Base-by-base conservation (phyloP, 116 monocot genomes). In the Posidonia oceanica region DNA sequence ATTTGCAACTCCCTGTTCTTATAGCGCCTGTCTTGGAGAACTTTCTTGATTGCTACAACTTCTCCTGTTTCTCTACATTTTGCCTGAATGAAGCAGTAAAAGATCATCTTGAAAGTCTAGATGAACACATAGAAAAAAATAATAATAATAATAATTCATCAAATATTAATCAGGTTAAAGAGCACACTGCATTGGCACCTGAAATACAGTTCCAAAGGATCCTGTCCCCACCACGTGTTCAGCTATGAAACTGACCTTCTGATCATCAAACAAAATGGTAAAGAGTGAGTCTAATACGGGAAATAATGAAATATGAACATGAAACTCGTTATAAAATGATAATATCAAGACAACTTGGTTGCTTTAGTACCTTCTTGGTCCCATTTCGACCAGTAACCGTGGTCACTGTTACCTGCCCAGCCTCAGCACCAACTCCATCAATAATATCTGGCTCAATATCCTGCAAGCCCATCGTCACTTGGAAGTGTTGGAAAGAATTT, bases 11-110 rank as follows among this genome's bases (percentile, higher is more conserved):
- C 92, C 56, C 92, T 77, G 79, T 92, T 92, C 75, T 88, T 92
- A 68, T 92, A 92, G 39, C 88, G 85, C 52, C 84, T 92, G 71
- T 92, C 92, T 61, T 88, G 29, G 29, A 29, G 29, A 29, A 29
- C 29, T 29, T 29, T 29, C 29, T 29, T 29, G 29, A 29, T 29
- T n/a, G 92, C 92, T 52, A 92, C 80, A 59, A 80, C 84, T 82
- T 92, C 92, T 66, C 92, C 88, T 3, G 92, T 92, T 78, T 92
- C 92, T 74, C 79, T 77, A 56, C 91, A 91, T 79, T 85, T 91
- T 56, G 88, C 91, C 91, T 91, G 59, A 63, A 77, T 1, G 58
- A 13, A 39, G 58, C 8, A 71, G 22, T 20, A 69, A 14, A 6
- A 14, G 36, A 55, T 12, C n/a, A 52, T 29, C 29, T 52, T 29